phyloP scores from a whole-genome alignment of 805 yeast genomes.

The Cyberlindnera xylosilytica region DNA sequence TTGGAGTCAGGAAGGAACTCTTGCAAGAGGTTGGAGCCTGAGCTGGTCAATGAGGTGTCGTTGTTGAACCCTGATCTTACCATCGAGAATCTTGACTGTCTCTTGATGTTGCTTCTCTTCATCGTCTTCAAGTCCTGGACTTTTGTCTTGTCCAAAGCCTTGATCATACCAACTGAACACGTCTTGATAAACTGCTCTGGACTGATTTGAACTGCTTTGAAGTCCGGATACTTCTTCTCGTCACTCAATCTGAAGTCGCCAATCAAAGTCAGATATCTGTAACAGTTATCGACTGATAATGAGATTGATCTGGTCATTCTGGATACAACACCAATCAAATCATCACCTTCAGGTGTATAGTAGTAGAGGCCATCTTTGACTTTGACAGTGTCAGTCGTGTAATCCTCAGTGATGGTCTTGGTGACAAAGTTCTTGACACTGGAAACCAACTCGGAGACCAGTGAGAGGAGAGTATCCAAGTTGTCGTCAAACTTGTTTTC shows the following conservation, averaged over 20 bases:
- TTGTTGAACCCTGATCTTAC: conserved; percentile 29
- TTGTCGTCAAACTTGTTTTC: conserved; percentile 33
- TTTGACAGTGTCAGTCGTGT: conserved; percentile 6
- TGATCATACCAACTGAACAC: conserved; percentile 61
- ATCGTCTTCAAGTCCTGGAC: conserved; percentile 19
- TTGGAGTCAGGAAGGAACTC: conserved; percentile 34
- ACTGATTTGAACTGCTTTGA: conserved; percentile 50
- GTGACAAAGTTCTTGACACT: conserved; percentile 62
- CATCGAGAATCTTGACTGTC: conserved; percentile 34
- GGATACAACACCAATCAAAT: conserved; percentile 55
- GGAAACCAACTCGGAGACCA: conserved; percentile 63
- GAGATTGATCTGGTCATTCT: conserved; percentile 56
- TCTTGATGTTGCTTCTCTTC: conserved; percentile 23
- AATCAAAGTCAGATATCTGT: conserved; percentile 49
- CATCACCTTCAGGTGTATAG: conserved; percentile 67
- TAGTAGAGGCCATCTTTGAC: conserved; percentile 36
- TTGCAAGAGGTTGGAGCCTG: conserved; percentile 33
- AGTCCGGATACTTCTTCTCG: conserved; percentile 67
- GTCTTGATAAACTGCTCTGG: conserved; percentile 57
- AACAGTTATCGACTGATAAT: conserved; percentile 46
- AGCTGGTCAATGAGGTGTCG: conserved; percentile 20
- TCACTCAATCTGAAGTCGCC: conserved; percentile 63
- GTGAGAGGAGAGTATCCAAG: conserved; percentile 54
- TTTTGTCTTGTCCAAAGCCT: conserved; percentile 33
- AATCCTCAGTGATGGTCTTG: conserved; percentile 44